Conservation (phyloP, 352 stramenopile genomes). For the Phytopythium montanum region DNA sequence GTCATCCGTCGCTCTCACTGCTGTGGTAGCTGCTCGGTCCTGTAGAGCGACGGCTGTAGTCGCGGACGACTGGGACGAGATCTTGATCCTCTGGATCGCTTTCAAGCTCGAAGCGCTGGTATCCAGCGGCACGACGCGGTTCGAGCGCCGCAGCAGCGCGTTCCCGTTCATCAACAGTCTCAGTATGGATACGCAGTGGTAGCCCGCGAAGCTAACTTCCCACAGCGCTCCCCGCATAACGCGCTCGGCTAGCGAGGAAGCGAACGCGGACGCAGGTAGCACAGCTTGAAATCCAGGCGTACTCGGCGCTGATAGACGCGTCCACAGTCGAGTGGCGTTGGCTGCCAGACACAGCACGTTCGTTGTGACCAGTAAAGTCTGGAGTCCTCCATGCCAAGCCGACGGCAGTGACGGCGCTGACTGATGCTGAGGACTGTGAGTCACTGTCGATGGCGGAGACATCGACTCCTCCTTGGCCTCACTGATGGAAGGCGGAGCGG, state of each 20-base stretch:
- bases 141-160: neutral
- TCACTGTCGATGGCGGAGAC: neutral
- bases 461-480: neutral
- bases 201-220: neutral
- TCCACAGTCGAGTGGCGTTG: neutral
- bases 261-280: neutral
- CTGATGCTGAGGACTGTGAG: neutral
- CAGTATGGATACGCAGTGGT: neutral
- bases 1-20: neutral
- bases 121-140: conserved; percentile 1
- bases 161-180: neutral
- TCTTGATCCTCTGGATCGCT: neutral
- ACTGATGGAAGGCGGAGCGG: neutral
- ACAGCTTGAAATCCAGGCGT: neutral
- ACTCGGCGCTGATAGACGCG: neutral
- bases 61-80: neutral
- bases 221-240: neutral
- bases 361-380: neutral
- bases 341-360: neutral
- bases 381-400: neutral
- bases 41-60: neutral
- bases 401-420: neutral
- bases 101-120: neutral
- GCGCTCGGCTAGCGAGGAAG: neutral
- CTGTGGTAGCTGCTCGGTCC: neutral